Base-by-base conservation (phyloP, 257 asterid genomes). In the Ilex asprella region DNA sequence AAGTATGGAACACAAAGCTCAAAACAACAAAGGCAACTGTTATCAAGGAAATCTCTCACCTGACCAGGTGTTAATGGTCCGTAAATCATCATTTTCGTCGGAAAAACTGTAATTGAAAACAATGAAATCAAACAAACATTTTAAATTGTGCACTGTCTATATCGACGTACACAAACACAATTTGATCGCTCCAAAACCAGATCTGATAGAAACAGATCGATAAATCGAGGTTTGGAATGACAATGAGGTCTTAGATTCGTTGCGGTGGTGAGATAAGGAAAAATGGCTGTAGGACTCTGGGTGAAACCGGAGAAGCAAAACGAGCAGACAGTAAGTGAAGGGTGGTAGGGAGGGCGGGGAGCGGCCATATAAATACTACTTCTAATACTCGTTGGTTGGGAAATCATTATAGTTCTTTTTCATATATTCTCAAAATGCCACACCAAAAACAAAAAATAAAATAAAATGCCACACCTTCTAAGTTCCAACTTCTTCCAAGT, bases 61-160 rank as follows among this genome's bases (percentile, higher is more conserved):
- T 89, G 95, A 39, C 88, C 94, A 67, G 95, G 89, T 68, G 89
- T 70, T 68, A 88, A 55, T 30, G 96, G 96, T 69, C 93, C 96
- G 31, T 82, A 89, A 66, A 89, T 79, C 84, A 89, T 73, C 97
- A 89, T 86, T 62, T 70, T 55, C 59, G 61, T 6, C 35, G 64
- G 41, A 35, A 35, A 35, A 35, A 35, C 5, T 35, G 41, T 35
- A 3, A 3, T 8, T 4, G 8, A 35, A 35, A 4, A 73, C 52
- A 49, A 2, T 13, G 66, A 61, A 61, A 61, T 35, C 41, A 61
- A 61, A 31, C 44, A 61, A 55, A 51, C 57, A 61, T 61, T 51
- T 61, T 56, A 31, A 7, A 31, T 51, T 51, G 39, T 13, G 30
- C 8, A 11, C 64, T 61, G 60, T 39, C 27, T 0, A 59, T 61